Evolutionary conservation across 2,329 filamentous ascomycete species (phyloP).

Genomic region (Claviceps monticola): DNA sequence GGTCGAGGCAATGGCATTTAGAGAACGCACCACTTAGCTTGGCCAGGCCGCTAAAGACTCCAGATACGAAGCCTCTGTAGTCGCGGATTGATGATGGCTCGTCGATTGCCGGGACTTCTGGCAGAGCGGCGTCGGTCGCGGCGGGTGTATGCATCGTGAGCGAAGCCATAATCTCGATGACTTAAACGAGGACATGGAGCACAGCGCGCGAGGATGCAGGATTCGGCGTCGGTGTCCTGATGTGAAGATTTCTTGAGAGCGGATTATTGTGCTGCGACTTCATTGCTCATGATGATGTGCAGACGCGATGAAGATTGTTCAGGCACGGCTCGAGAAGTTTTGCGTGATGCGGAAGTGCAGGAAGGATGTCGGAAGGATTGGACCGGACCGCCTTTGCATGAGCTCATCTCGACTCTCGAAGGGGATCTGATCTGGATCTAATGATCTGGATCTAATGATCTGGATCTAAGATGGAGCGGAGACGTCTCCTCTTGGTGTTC

Average conservation of each 20-base stretch:
- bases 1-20: not conserved
- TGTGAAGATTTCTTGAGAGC: not conserved
- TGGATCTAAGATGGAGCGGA: too few relatives aligned
- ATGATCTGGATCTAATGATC: too few relatives aligned
- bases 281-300: not conserved
- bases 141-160: not conserved
- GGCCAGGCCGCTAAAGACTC: conserved; percentile 87
- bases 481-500: too few relatives aligned
- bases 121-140: not conserved
- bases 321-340: too few relatives aligned
- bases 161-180: not conserved
- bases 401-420: too few relatives aligned
- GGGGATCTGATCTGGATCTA: too few relatives aligned
- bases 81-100: conserved; percentile 23
- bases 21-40: conserved; percentile 62
- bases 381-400: too few relatives aligned
- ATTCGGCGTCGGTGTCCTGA: not conserved
- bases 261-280: not conserved
- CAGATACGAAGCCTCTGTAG: conserved; percentile 94
- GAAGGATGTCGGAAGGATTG: too few relatives aligned
- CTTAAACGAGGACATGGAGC: not conserved
- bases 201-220: not conserved
- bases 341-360: too few relatives aligned
- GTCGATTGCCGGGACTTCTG: not conserved
- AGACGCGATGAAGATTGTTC: not conserved